Conservation (phyloP, 2,329 filamentous ascomycete species). For the Dryadomyces quercivorus region DNA sequence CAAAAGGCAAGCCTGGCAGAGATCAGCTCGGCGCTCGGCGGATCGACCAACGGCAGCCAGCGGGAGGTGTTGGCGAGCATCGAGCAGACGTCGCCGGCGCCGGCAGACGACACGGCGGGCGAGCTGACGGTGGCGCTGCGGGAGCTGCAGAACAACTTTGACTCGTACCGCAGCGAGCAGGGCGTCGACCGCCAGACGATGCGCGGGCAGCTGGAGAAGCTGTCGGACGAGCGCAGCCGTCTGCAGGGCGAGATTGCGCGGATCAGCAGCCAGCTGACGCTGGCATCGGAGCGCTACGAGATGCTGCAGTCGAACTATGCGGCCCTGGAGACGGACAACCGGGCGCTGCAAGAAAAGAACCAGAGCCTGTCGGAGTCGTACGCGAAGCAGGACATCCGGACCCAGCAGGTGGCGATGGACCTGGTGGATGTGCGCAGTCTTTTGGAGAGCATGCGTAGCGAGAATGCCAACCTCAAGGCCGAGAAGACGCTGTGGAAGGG, state of each 20-base stretch:
- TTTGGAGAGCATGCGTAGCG: constrained; percentile 76
- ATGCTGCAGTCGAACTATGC: constrained; percentile 83
- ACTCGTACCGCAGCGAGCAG: constrained; percentile 78
- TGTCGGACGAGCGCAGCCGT: constrained; percentile 71
- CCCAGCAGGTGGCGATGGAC: constrained; percentile 87
- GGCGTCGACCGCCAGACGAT: constrained; percentile 69
- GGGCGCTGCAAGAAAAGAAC: constrained; percentile 72
- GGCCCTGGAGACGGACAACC: constrained; percentile 73
- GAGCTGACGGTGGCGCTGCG: constrained; percentile 69
- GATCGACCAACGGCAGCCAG: constrained; percentile 46
- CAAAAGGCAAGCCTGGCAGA: constrained; percentile 52
- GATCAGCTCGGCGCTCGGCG: constrained; percentile 54
- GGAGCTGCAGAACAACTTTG: constrained; percentile 81
- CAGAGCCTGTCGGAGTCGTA: constrained; percentile 67
- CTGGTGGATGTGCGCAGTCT: constrained; percentile 74
- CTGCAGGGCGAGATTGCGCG: constrained; percentile 75
- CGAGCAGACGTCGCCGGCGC: constrained; percentile 39
- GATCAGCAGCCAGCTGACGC: constrained; percentile 65
- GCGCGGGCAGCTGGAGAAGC: constrained; percentile 69
- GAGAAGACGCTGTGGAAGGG: constrained; percentile 93
- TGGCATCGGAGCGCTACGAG: constrained; percentile 74
- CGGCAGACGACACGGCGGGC: constrained; percentile 40
- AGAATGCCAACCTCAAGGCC: constrained; percentile 84
- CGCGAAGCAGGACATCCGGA: constrained; percentile 79
- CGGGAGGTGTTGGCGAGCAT: constrained; percentile 39